Conservation (phyloP, 257 asterid species). For the Solanum chiquidenum region DNA sequence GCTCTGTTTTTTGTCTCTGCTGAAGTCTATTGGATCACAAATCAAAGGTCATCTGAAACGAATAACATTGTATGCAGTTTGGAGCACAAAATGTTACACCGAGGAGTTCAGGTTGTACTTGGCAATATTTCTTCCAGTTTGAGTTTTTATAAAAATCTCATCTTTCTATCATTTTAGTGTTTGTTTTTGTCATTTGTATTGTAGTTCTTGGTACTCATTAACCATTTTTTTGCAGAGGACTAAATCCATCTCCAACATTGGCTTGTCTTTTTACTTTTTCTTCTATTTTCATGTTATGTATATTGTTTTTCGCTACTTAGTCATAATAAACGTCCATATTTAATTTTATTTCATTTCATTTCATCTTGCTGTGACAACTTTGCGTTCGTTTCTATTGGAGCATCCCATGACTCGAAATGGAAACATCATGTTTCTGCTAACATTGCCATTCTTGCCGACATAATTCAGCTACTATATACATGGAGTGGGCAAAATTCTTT, state of each 20-base stretch:
- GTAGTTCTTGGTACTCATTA: neutral
- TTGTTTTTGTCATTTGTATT: too few species aligned
- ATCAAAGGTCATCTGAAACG: neutral
- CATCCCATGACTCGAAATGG: too few species aligned
- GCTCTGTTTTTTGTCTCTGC: neutral
- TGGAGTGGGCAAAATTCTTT: neutral
- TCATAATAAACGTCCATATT: too few species aligned
- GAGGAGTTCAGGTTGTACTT: constrained; percentile 1
- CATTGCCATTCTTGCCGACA: neutral
- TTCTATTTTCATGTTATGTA: too few species aligned
- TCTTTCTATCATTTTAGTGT: neutral
- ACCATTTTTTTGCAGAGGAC: neutral
- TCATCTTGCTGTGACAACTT: too few species aligned
- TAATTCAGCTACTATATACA: neutral
- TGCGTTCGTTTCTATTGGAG: too few species aligned
- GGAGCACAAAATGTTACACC: constrained; percentile 16
- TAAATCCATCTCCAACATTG: neutral
- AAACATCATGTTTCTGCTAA: neutral
- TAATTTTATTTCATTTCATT: too few species aligned
- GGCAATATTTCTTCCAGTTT: neutral
- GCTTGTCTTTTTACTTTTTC: neutral
- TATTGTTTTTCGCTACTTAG: too few species aligned
- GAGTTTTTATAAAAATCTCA: neutral
- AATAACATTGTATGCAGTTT: constrained; percentile 13
- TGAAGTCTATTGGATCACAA: neutral